A percentile compares a stretch with the other conserved stretches of the same genome.
Evolutionary conservation across 257 asterid genomes (phyloP).

Genomic region (Fraxinus quadrangulata): DNA sequence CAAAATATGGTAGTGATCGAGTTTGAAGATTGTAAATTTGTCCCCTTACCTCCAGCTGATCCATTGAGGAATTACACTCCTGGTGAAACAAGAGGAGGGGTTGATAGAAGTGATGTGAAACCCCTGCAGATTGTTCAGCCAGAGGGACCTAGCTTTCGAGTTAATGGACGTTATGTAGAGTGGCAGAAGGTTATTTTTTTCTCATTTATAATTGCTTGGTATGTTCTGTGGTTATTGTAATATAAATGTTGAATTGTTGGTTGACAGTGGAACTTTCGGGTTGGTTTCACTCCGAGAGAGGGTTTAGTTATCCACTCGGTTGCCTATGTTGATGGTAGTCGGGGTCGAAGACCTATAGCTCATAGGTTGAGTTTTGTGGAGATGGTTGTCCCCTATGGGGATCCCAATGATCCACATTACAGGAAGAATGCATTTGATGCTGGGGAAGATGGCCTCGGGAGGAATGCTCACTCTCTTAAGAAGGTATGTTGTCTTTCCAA

Average conservation of each 20-base stretch:
- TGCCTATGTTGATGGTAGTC: constrained; percentile 94
- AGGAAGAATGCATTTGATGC: constrained; percentile 98
- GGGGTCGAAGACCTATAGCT: constrained; percentile 96
- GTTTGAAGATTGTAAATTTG: constrained; percentile 93
- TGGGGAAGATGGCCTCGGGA: constrained; percentile 99
- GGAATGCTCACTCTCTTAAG: constrained; percentile 94
- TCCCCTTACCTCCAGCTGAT: constrained; percentile 95
- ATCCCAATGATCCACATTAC: constrained; percentile 98
- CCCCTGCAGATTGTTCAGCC: constrained; percentile 85
- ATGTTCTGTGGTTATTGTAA: constrained; percentile 1
- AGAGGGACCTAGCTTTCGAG: constrained; percentile 97
- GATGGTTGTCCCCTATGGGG: constrained; percentile 99
- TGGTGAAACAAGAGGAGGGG: constrained; percentile 95
- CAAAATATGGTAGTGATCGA: constrained; percentile 91
- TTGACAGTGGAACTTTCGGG: constrained; percentile 92
- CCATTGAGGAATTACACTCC: constrained; percentile 92
- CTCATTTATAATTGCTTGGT: constrained; percentile 13
- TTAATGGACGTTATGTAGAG: constrained; percentile 76
- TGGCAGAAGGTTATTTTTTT: constrained; percentile 84
- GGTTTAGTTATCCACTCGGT: constrained; percentile 96
- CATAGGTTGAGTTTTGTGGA: constrained; percentile 97
- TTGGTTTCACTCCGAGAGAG: constrained; percentile 97
- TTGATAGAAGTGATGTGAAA: constrained; percentile 93
- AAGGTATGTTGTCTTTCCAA: constrained; percentile 47
- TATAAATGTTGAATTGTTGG: constrained; percentile 29